A percentile compares a stretch with the other conserved stretches of the same genome.
Evolutionary conservation across 495 filamentous ascomycete genomes (phyloP).

Genomic region (Lichina pygmaea): DNA sequence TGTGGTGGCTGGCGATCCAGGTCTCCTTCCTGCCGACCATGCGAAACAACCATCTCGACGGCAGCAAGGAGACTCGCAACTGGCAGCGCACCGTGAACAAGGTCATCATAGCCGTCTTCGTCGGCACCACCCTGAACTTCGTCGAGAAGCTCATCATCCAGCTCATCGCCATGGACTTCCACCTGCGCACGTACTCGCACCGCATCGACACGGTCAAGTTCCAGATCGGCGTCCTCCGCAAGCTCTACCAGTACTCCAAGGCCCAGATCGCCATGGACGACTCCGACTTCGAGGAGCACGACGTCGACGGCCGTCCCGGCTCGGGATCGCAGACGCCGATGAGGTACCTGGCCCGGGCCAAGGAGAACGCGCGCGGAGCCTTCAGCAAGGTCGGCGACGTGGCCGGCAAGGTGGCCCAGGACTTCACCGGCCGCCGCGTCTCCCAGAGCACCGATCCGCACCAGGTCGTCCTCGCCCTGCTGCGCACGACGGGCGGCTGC

Average conservation of each 20-base stretch:
- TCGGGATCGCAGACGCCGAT: slow-evolving; percentile 48
- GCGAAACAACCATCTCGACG: slow-evolving; percentile 46
- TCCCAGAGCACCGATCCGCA: slow-evolving; percentile 53
- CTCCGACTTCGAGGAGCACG: slow-evolving; percentile 36
- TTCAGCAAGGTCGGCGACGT: slow-evolving; percentile 65
- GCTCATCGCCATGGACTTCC: slow-evolving; percentile 81
- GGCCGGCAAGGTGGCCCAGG: slow-evolving; percentile 73
- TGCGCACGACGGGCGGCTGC: slow-evolving; percentile 42
- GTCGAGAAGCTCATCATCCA: slow-evolving; percentile 87
- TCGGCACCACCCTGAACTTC: slow-evolving; percentile 55
- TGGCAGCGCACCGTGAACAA: slow-evolving; percentile 74
- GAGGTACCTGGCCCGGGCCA: slow-evolving; percentile 33
- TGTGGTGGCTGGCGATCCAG: slow-evolving; percentile 76
- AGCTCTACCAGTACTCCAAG: slow-evolving; percentile 63
- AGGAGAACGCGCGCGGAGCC: slow-evolving; percentile 41
- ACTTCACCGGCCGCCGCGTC: slow-evolving; percentile 68
- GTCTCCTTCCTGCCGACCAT: slow-evolving; percentile 44
- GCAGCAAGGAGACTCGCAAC: slow-evolving; percentile 18
- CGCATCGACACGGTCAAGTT: slow-evolving; percentile 85
- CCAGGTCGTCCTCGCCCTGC: slow-evolving; percentile 51
- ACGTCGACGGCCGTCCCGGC: slow-evolving; percentile 9
- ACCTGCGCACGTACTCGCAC: slow-evolving; percentile 72
- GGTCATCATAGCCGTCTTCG: slow-evolving; percentile 60
- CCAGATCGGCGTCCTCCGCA: slow-evolving; percentile 52
- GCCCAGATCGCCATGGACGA: slow-evolving; percentile 43